Conservation (phyloP, 208 protist species). For the Acanthamoeba comandoni region DNA sequence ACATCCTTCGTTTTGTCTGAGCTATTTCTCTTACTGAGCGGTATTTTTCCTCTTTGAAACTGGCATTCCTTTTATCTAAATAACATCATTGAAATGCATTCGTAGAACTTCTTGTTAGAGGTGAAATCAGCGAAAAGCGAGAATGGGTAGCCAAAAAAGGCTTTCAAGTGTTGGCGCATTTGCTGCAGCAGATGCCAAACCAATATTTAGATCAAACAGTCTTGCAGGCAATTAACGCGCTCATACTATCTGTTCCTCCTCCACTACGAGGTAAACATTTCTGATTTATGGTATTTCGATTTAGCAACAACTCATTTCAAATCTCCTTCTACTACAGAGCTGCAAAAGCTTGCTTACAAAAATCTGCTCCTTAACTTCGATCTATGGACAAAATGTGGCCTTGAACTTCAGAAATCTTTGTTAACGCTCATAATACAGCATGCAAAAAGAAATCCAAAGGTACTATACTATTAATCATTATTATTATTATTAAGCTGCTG, state of each 20-base stretch:
- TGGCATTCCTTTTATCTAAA: background rate
- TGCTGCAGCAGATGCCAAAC: conserved; percentile 9
- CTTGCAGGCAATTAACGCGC: conserved; percentile 40
- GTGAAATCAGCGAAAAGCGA: conserved; percentile 19
- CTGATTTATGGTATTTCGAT: background rate
- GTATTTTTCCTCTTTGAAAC: background rate
- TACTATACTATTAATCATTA: background rate
- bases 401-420: conserved; percentile 15
- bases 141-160: conserved; percentile 39
- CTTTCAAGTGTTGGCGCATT: conserved; percentile 33
- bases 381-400: conserved; percentile 34
- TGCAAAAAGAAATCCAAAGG: conserved; percentile 58
- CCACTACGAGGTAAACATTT: background rate
- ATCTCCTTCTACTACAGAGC: conserved; percentile 4
- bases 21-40: conserved; percentile 27
- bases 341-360: conserved; percentile 25
- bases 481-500: background rate
- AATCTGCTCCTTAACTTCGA: conserved; percentile 52
- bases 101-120: conserved; percentile 10
- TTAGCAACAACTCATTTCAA: background rate
- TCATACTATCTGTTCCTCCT: conserved; percentile 1
- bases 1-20: conserved; percentile 18
- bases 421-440: conserved; percentile 42
- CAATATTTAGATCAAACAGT: conserved; percentile 38
- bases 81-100: background rate